phyloP scores from a whole-genome alignment of 2,329 filamentous ascomycete genomes.

The Ophiostoma sp. region DNA sequence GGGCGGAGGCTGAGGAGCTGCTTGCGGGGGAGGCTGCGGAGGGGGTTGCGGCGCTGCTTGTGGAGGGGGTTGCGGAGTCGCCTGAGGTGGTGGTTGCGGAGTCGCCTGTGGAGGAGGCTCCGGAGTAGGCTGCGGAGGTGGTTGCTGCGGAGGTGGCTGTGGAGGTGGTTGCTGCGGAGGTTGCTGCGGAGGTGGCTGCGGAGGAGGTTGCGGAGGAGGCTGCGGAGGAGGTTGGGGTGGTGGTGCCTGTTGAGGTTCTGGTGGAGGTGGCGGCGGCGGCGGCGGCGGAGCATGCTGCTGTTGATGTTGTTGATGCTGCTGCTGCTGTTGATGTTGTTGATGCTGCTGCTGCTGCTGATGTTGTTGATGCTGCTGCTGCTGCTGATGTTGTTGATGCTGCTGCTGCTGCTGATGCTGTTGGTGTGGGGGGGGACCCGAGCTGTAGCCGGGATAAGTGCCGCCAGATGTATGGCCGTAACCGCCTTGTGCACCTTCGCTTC shows the following conservation, averaged over 20 bases:
- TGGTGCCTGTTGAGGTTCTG: conserved; percentile 17
- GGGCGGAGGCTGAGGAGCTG: neutral
- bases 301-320: neutral
- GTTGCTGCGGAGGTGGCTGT: conserved; percentile 2
- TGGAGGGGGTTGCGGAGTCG: neutral
- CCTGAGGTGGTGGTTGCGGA: neutral
- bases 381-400: conserved; percentile 20
- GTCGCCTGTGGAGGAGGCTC: neutral
- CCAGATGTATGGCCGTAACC: conserved; percentile 6
- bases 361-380: conserved; percentile 10
- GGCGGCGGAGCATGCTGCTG: conserved; percentile 8
- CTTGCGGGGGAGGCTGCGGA: neutral
- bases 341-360: conserved; percentile 22
- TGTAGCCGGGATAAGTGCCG: conserved; percentile 31
- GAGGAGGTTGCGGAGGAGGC: conserved; percentile 18
- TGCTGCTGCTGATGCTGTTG: conserved; percentile 22
- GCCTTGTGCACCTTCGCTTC: conserved; percentile 14
- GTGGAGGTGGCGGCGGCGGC: conserved; percentile 12
- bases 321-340: conserved; percentile 20
- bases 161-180: conserved; percentile 1
- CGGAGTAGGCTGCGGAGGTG: conserved; percentile 9
- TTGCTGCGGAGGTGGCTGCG: conserved; percentile 6
- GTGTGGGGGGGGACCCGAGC: conserved; percentile 22
- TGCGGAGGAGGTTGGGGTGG: conserved; percentile 20
- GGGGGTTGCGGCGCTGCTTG: neutral